Evolutionary conservation across 2,329 filamentous ascomycete species (phyloP).

Genomic region (Diaporthe ilicicola): DNA sequence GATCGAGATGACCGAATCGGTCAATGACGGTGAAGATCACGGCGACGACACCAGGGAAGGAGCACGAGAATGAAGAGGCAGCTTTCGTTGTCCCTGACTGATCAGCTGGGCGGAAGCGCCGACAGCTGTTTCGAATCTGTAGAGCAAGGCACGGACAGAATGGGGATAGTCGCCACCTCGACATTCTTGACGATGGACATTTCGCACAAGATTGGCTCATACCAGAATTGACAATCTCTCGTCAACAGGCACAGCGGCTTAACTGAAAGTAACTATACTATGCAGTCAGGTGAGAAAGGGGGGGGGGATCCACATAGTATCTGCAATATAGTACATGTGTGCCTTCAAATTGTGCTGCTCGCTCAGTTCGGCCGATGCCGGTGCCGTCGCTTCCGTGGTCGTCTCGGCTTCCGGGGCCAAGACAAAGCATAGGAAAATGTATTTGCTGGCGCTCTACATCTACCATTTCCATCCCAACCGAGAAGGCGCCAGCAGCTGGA

Average conservation of each 20-base stretch:
- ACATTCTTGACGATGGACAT: neutral
- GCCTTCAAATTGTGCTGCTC: neutral
- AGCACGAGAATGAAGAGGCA: constrained; percentile 1
- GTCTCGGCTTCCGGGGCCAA: constrained; percentile 15
- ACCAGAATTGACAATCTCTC: neutral
- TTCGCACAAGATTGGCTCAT: constrained; percentile 13
- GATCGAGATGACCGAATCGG: constrained; percentile 19
- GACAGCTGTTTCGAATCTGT: neutral
- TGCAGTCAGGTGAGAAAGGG: neutral
- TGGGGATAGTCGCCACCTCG: neutral
- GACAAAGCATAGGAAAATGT: neutral
- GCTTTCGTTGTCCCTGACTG: neutral
- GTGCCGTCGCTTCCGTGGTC: constrained; percentile 13
- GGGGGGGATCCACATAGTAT: neutral
- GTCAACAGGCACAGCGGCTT: neutral
- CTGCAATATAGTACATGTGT: constrained; percentile 6
- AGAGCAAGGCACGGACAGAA: neutral
- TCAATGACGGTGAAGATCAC: neutral
- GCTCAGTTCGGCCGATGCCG: constrained; percentile 17
- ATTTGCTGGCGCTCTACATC: constrained; percentile 8
- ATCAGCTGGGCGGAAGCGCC: constrained; percentile 17
- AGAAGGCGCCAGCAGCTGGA: neutral
- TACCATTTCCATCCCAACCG: constrained; percentile 1
- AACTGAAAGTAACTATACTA: constrained; percentile 3
- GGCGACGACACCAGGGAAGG: constrained; percentile 7